Percentiles rank a stretch among this genome's conserved stretches.
These are phyloP conservation scores for Pyrenophora graminea DNA, from an alignment of 2,329 filamentous ascomycete genomes.

Conservation along the genomic window DNA sequence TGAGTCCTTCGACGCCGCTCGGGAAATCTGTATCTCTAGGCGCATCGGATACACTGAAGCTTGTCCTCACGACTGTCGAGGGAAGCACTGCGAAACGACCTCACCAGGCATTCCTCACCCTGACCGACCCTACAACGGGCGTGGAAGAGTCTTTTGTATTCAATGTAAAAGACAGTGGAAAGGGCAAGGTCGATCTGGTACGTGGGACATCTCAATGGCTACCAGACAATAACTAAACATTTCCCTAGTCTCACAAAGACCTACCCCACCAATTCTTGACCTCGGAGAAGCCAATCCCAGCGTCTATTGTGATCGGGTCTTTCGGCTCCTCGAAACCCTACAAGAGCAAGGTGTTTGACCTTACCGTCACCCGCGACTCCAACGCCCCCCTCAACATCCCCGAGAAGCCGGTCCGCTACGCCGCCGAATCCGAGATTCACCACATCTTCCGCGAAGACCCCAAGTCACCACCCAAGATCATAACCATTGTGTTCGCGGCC, in stretches of 20 bases:
- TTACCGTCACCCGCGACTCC: conserved; percentile 68
- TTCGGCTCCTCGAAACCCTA: conserved; percentile 76
- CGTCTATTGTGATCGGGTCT: conserved; percentile 82
- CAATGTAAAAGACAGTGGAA: conserved; percentile 82
- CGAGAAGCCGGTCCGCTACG: conserved; percentile 77
- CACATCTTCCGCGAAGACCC: conserved; percentile 86
- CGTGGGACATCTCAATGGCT: conserved; percentile 35
- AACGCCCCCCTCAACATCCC: conserved; percentile 63
- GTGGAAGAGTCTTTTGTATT: conserved; percentile 88
- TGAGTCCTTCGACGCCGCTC: conserved; percentile 60
- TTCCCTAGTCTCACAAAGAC: conserved; percentile 77
- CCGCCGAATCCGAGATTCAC: conserved; percentile 80
- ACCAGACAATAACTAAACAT: conserved; percentile 31
- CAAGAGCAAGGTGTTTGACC: conserved; percentile 71
- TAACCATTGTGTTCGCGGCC: conserved; percentile 77
- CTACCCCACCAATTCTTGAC: conserved; percentile 81
- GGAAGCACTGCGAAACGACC: conserved; percentile 78
- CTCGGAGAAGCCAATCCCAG: conserved; percentile 69
- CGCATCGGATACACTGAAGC: conserved; percentile 73
- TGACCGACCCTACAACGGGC: conserved; percentile 74
- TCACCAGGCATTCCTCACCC: conserved; percentile 89
- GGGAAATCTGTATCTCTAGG: conserved; percentile 68
- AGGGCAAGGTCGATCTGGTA: conserved; percentile 84
- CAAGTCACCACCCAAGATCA: conserved; percentile 75
- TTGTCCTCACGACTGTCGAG: conserved; percentile 80